Base-by-base conservation (phyloP, 495 filamentous ascomycete species). In the Penicillium lividum region DNA sequence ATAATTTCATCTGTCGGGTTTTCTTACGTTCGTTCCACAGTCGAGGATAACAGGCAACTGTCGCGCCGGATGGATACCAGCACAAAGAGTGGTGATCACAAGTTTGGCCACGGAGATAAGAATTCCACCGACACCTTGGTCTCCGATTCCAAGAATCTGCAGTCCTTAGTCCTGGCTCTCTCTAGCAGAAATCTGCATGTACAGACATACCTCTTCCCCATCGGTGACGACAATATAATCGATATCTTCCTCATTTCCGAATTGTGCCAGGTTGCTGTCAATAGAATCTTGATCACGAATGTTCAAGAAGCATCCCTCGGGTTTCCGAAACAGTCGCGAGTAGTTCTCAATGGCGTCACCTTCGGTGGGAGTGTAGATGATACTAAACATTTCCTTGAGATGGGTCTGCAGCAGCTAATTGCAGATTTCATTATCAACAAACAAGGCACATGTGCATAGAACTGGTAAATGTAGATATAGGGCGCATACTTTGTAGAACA, bases 141-240 rank as follows among this genome's bases (percentile, higher is more conserved):
- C 92, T 3, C 92, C 92, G 54, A 96, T 93, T 0, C 92, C 92
- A 6, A 96, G 81, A 56, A 96, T 95, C 76, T 92, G 51, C 9
- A 3, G 10, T 71, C 13, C 11, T 56, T 10, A 59, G 63, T 77
- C 71, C 75, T 18, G 7, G 25, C 5, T 51, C 30, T 30, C 53
- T 31, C 9, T 11, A 31, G 33, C 8, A 34, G 3, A 36, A 11
- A 11, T 36, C 0, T 7, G 40, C 9, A 28, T 28, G 8, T 4
- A 36, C 30, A 42, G 16, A 50, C 28, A 11, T 69, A 82, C 78
- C 74, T 86, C 81, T 61, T 88, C 86, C 7, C 86, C 84, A 78
- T 93, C 91, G 46, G 89, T 91, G 8, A 94, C 91, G 6, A 93
- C 91, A 57, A 96, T 93, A 59, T 96, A 90, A 67, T 96, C 92